Evolutionary conservation across 306 rosid species (phyloP).

Genomic region (Astragalus membranaceus): DNA sequence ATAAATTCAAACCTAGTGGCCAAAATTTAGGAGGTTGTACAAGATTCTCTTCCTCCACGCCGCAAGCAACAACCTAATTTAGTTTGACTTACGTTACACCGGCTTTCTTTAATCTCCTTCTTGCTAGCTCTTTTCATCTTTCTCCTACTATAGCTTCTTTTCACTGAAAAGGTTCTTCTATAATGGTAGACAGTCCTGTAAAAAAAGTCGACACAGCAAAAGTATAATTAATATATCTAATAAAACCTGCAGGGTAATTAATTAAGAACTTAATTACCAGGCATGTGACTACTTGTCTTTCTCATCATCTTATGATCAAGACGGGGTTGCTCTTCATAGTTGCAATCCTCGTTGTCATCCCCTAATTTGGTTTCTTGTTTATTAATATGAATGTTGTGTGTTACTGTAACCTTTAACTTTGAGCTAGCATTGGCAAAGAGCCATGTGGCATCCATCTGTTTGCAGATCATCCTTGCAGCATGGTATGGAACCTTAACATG

Average conservation of each 20-base stretch:
- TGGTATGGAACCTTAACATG: slow-evolving; percentile 45
- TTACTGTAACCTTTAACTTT: slow-evolving; percentile 19
- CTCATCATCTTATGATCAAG: slow-evolving; percentile 19
- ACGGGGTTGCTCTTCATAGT: slow-evolving; percentile 8
- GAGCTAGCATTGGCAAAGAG: slow-evolving; percentile 47
- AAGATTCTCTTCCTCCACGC: slow-evolving; percentile 4
- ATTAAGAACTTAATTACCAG: too few relatives aligned
- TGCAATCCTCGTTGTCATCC: slow-evolving; percentile 5
- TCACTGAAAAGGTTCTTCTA: slow-evolving; percentile 36
- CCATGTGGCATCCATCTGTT: slow-evolving; percentile 71
- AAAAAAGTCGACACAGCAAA: slow-evolving; percentile 27
- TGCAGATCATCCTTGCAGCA: slow-evolving; percentile 56
- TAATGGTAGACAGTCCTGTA: slow-evolving; percentile 55
- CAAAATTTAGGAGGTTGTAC: not conserved
- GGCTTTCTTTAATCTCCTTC: slow-evolving; percentile 38
- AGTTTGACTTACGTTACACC: not conserved
- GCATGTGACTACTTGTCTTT: slow-evolving; percentile 20
- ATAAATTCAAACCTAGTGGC: slow-evolving; percentile 5
- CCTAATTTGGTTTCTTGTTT: not conserved
- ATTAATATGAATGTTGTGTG: not conserved
- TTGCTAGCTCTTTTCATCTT: slow-evolving; percentile 43
- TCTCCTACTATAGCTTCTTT: slow-evolving; percentile 35
- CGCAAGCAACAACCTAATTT: not conserved
- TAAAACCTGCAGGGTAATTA: not conserved
- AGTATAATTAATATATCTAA: slow-evolving; percentile 8